Evolutionary conservation across 495 filamentous ascomycete species (phyloP), one percentile per base, ranked within the genome.

Genomic region (Choiromyces venosus): DNA sequence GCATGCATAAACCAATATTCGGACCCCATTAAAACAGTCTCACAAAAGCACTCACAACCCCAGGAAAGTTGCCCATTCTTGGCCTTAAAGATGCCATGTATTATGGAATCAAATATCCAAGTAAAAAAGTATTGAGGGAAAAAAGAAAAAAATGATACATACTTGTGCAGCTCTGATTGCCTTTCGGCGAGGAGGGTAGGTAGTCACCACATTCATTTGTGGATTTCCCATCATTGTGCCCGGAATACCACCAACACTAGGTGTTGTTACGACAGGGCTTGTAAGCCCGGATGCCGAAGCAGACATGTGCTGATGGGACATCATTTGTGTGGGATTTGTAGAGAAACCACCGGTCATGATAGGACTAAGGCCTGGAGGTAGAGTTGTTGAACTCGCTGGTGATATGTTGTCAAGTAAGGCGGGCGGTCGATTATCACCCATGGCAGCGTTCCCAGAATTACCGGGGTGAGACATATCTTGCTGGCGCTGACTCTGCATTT

Each of bases 111-210:
- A 1, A 61, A 61, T 61, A 69, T 68, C 70, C 7, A 44, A 73
- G n/a, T 35, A 36, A 71, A 65, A 16, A 37, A 44, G 25, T 71
- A 25, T 29, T 4, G 33, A 69, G 4, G 35, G 18, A 6, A 40
- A 67, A 42, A 61, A 74, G n/a, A 40, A 42, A 37, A 56, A 56
- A 29, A 71, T 14, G 67, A 65, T 72, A 77, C 72, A 65, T 81
- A 81, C 79, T 66, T 81, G 80, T 66, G 80, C 80, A 71, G 80
- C 80, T 73, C 80, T 76, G 37, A 81, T 81, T 33, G 80, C 80
- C 79, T 81, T 81, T 42, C 80, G 74, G 37, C 79, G 79, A 14
- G 80, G 80, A 52, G 80, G 80, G 71, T 81, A 81, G 25, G 80
- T 81, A 33, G 80, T 81, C 35, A 81, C 80, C n/a, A 73, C 77